These are phyloP conservation scores for Trypethelium eluteriae DNA, from an alignment of 495 filamentous ascomycete species.

Conservation along the genomic window DNA sequence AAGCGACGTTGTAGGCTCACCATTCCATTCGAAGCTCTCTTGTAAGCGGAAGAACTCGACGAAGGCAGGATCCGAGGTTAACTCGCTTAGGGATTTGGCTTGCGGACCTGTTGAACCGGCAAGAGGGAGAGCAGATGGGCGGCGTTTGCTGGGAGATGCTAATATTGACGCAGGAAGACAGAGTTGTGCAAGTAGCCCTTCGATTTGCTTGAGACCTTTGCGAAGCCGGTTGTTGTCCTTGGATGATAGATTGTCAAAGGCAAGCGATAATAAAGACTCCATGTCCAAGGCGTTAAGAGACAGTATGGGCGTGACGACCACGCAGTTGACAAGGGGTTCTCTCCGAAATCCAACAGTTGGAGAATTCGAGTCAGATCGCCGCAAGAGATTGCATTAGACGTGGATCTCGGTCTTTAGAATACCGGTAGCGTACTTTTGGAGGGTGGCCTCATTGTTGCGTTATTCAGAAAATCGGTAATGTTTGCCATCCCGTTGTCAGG, in stretches of 20 bases:
- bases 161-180: slow-evolving; percentile 61
- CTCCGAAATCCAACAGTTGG: background rate
- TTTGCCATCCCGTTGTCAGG: background rate
- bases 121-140: slow-evolving; percentile 32
- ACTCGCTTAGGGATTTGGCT: slow-evolving; percentile 55
- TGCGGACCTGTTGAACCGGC: background rate
- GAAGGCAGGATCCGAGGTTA: slow-evolving; percentile 82
- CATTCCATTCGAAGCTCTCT: slow-evolving; percentile 96
- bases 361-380: background rate
- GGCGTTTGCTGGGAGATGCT: slow-evolving; percentile 35
- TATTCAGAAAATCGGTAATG: background rate
- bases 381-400: background rate
- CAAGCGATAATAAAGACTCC: slow-evolving; percentile 85
- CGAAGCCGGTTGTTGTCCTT: slow-evolving; percentile 81
- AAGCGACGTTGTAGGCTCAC: slow-evolving; percentile 36
- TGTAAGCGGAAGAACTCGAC: slow-evolving; percentile 94
- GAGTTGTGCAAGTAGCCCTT: slow-evolving; percentile 92
- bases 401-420: background rate
- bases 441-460: background rate
- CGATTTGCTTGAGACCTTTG: slow-evolving; percentile 90
- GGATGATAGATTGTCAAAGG: slow-evolving; percentile 94
- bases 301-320: background rate
- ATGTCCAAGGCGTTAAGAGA: slow-evolving; percentile 39
- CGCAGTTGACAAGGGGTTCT: background rate
- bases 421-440: background rate